A percentile compares a stretch with the other conserved stretches of the same genome.
Conservation (phyloP, 441 rosid species). For the Pelargonium australe region DNA sequence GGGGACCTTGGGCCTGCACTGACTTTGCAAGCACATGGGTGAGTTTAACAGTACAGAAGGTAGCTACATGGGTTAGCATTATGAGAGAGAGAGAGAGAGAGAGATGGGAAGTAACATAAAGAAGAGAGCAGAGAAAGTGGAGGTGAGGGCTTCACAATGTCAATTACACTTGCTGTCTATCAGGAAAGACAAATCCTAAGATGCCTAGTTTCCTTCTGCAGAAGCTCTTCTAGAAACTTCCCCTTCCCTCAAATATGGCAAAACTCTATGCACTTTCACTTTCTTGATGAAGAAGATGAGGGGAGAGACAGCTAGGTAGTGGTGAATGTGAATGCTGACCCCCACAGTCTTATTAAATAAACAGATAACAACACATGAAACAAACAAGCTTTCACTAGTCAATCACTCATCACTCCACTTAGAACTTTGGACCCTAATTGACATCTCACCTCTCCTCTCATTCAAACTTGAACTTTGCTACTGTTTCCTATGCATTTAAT, state of each 20-base stretch:
- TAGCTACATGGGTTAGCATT: too few relatives aligned
- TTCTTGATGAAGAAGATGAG: conserved; percentile 18
- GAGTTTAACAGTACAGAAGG: not conserved
- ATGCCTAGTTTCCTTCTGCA: conserved; percentile 64
- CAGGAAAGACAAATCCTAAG: conserved; percentile 52
- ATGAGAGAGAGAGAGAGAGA: not conserved
- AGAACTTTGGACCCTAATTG: too few relatives aligned
- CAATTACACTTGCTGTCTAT: conserved; percentile 37
- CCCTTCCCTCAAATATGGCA: conserved; percentile 39
- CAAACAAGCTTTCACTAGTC: conserved; percentile 33
- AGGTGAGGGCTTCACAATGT: conserved; percentile 19
- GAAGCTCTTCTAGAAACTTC: conserved; percentile 54
- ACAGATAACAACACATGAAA: conserved; percentile 75
- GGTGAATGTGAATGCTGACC: not conserved
- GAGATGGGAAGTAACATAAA: conserved; percentile 26
- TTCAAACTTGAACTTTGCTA: too few relatives aligned
- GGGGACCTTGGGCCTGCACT: too few relatives aligned
- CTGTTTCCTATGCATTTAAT: too few relatives aligned
- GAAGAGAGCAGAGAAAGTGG: conserved; percentile 32
- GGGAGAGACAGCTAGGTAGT: too few relatives aligned
- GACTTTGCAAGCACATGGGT: too few relatives aligned
- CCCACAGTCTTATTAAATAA: conserved; percentile 27
- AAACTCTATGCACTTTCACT: conserved; percentile 52
- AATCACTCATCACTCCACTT: too few relatives aligned
- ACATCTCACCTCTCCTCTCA: too few relatives aligned